Conservation (phyloP, 768 basidiomycete genomes). For the Amanita muscaria region DNA sequence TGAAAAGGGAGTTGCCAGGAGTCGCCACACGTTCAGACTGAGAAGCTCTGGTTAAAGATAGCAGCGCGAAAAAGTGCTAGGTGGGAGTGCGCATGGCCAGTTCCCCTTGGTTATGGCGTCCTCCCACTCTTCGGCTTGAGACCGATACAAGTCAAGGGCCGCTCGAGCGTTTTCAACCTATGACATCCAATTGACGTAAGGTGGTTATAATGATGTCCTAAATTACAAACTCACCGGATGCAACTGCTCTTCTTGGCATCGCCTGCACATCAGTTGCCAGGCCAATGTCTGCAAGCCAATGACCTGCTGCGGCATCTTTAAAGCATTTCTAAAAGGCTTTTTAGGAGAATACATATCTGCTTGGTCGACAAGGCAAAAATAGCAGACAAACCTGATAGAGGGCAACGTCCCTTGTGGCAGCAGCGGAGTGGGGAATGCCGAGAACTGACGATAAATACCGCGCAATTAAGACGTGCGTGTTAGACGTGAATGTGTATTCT, state of each 20-base stretch:
- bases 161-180: constrained; percentile 75
- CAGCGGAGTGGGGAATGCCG: constrained; percentile 73
- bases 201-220: constrained; percentile 4
- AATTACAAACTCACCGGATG: constrained; percentile 50
- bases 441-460: constrained; percentile 41
- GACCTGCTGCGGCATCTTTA: constrained; percentile 56
- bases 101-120: constrained; percentile 43
- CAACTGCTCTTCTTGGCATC: constrained; percentile 62
- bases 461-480: not conserved
- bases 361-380: not conserved
- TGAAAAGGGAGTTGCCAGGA: no score
- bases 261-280: constrained; percentile 76
- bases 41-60: constrained; percentile 37
- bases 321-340: constrained; percentile 65
- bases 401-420: constrained; percentile 71
- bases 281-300: constrained; percentile 72
- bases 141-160: constrained; percentile 44
- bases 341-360: not conserved
- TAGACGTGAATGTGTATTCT: constrained; percentile 12
- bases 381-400: constrained; percentile 44
- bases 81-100: constrained; percentile 73
- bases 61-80: constrained; percentile 73
- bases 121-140: constrained; percentile 63
- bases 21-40: not conserved
- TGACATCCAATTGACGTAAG: constrained; percentile 10